Evolutionary conservation across 169 alveolate species (phyloP).

Genomic region (Eimeria necatrix): DNA sequence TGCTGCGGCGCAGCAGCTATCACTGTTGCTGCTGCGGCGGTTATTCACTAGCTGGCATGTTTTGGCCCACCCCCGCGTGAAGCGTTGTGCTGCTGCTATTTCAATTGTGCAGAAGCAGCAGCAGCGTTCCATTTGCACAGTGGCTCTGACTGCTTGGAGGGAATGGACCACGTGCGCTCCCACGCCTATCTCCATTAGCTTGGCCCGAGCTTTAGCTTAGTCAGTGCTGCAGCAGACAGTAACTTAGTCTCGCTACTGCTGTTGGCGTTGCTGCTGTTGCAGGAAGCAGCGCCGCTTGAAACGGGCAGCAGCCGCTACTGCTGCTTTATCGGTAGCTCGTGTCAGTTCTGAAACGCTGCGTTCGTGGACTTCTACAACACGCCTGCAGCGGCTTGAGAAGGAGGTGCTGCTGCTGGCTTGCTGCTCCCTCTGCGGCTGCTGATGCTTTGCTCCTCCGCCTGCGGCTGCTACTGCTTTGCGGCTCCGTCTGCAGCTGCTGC

Average conservation of each 20-base stretch:
- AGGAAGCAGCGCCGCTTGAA: background rate
- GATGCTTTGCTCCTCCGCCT: background rate
- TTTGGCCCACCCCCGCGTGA: background rate
- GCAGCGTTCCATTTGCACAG: background rate
- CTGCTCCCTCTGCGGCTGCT: background rate
- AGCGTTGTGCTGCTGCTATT: constrained; percentile 18
- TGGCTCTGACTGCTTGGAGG: background rate
- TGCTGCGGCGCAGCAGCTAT: background rate
- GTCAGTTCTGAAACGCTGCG: background rate
- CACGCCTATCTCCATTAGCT: background rate
- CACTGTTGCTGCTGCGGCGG: background rate
- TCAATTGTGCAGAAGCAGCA: background rate
- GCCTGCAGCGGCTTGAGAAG: background rate
- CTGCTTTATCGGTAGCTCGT: background rate
- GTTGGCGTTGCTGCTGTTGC: background rate
- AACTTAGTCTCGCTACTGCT: background rate
- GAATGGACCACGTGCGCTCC: background rate
- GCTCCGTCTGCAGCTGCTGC: background rate
- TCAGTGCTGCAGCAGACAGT: background rate
- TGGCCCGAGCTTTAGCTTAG: background rate
- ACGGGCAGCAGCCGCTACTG: background rate
- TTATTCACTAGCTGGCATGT: background rate
- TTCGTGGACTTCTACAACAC: background rate
- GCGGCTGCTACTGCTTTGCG: background rate
- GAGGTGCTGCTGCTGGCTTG: background rate